phyloP scores from a whole-genome alignment of 129 eudicot genomes.

The Flaveria ramosissima region DNA sequence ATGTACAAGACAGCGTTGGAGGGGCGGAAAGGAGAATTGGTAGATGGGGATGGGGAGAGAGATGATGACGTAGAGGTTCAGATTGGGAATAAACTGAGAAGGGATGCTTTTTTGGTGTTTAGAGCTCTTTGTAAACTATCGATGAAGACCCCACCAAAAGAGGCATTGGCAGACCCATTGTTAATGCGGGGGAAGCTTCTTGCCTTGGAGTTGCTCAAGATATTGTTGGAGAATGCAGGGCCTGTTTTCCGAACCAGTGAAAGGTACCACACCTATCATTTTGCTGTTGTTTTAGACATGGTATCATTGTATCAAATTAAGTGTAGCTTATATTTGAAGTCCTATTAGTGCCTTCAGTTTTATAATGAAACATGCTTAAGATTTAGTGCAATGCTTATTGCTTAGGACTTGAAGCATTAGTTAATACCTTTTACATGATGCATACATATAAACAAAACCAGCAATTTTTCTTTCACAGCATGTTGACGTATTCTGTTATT shows the following conservation, averaged over 20 bases:
- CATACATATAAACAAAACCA: background rate
- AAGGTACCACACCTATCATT: slow-evolving; percentile 52
- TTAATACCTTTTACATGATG: background rate
- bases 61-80: slow-evolving; percentile 97
- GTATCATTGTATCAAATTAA: background rate
- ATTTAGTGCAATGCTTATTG: background rate
- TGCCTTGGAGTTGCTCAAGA: slow-evolving; percentile 97
- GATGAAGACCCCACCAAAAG: slow-evolving; percentile 98
- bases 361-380: background rate
- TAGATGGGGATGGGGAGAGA: slow-evolving; percentile 81
- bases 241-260: slow-evolving; percentile 96
- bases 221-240: slow-evolving; percentile 98
- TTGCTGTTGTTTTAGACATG: background rate
- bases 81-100: slow-evolving; percentile 93
- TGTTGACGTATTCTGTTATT: background rate
- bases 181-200: slow-evolving; percentile 94
- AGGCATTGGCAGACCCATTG: slow-evolving; percentile 77
- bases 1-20: slow-evolving; percentile 98
- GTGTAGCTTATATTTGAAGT: background rate
- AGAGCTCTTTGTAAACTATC: slow-evolving; percentile 93
- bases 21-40: slow-evolving; percentile 97
- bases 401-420: background rate
- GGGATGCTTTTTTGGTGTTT: slow-evolving; percentile 96
- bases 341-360: background rate
- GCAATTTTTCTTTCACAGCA: background rate